Conservation (phyloP, 208 protist genomes). For the Leishmania braziliensis region DNA sequence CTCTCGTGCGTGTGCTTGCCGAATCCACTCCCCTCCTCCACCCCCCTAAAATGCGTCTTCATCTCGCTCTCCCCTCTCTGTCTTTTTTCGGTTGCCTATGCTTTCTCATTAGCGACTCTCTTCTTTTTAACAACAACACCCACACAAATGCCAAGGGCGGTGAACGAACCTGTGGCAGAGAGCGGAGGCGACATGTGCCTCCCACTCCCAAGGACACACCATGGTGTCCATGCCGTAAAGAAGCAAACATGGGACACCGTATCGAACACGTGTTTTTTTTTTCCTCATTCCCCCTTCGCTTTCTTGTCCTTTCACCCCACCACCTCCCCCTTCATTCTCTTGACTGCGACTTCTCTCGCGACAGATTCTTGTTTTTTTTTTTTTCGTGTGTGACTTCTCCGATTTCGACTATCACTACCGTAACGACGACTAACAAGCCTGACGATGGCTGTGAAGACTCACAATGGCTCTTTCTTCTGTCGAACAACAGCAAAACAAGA, state of each 20-base stretch:
- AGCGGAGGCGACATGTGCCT: neutral
- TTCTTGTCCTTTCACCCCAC: neutral
- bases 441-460: neutral
- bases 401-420: neutral
- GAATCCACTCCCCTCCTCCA: too few relatives aligned
- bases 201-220: neutral
- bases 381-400: neutral
- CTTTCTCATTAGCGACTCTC: too few relatives aligned
- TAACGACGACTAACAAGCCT: neutral
- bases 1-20: too few relatives aligned
- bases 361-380: neutral
- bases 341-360: neutral
- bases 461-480: neutral
- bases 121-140: neutral
- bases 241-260: neutral
- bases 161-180: neutral
- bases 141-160: neutral
- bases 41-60: too few relatives aligned
- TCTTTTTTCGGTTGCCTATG: too few relatives aligned
- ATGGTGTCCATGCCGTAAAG: neutral
- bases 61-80: too few relatives aligned
- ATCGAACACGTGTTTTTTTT: neutral
- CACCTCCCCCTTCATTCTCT: neutral
- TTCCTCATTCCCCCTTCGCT: neutral
- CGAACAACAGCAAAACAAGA: neutral